Conservation (phyloP, 2,329 filamentous ascomycete genomes). For the Didymosphaeria variabile region DNA sequence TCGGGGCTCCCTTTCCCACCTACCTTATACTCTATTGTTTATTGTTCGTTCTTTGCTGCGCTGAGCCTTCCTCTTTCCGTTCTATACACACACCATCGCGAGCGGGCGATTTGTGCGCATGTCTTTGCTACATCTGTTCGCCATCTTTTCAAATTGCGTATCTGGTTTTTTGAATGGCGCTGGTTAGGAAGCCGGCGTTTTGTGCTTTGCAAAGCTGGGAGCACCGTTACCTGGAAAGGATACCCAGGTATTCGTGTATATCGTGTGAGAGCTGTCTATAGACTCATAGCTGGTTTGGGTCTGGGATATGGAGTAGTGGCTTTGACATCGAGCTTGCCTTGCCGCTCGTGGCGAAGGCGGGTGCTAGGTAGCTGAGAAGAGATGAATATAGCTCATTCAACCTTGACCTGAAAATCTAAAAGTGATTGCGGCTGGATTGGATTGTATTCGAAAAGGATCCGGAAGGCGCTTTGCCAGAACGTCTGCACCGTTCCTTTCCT, state of each 20-base stretch:
- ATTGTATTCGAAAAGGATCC: too few relatives aligned
- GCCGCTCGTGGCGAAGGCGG: not conserved
- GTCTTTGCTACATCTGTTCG: slow-evolving; percentile 2
- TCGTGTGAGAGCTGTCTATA: slow-evolving; percentile 9
- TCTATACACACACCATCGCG: not conserved
- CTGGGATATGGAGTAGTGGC: not conserved
- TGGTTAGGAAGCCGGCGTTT: slow-evolving; percentile 8
- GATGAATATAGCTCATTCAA: not conserved
- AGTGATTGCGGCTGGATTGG: too few relatives aligned
- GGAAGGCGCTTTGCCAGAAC: too few relatives aligned
- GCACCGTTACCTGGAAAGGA: not conserved
- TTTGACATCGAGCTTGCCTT: not conserved
- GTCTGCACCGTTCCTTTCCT: too few relatives aligned
- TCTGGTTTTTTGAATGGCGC: not conserved
- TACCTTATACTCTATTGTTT: not conserved
- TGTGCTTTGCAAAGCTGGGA: not conserved
- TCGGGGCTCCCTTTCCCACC: not conserved
- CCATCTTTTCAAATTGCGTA: slow-evolving; percentile 12
- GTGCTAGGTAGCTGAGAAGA: not conserved
- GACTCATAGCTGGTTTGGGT: slow-evolving; percentile 5
- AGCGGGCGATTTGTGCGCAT: not conserved
- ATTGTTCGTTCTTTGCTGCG: not conserved
- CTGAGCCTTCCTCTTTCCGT: not conserved
- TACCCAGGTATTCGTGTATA: not conserved
- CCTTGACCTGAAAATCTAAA: too few relatives aligned